Conservation (phyloP, 2,329 filamentous ascomycete genomes). For the Monosporascus sp. region DNA sequence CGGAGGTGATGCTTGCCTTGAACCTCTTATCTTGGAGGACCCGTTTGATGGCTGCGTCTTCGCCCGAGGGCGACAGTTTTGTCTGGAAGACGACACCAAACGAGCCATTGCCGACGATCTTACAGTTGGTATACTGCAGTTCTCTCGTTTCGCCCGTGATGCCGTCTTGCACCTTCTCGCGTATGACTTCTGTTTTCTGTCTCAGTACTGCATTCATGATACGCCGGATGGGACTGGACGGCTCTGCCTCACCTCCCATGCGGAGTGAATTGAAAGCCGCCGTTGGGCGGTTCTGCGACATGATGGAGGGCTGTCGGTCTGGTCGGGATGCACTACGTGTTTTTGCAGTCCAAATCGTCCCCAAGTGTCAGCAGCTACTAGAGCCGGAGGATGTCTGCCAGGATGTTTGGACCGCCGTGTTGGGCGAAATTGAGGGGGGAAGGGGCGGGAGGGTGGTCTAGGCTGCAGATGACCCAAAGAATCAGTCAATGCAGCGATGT, state of each 20-base stretch:
- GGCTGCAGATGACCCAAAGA: background rate
- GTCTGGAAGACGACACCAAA: constrained; percentile 99
- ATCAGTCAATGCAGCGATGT: background rate
- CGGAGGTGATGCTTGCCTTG: constrained; percentile 61
- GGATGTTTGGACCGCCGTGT: constrained; percentile 23
- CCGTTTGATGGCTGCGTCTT: constrained; percentile 98
- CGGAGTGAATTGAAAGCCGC: constrained; percentile 81
- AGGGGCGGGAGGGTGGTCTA: background rate
- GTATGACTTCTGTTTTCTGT: constrained; percentile 73
- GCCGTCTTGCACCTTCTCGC: constrained; percentile 98
- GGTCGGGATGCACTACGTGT: constrained; percentile 16
- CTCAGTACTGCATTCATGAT: constrained; percentile 11
- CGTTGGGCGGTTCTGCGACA: constrained; percentile 50
- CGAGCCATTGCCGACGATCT: constrained; percentile 98
- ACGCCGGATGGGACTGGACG: constrained; percentile 9
- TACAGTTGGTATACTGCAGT: constrained; percentile 97
- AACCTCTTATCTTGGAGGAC: constrained; percentile 99
- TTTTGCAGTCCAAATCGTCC: constrained; percentile 17
- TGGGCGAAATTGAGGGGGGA: constrained; percentile 16
- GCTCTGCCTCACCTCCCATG: constrained; percentile 82
- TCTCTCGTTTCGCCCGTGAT: constrained; percentile 94
- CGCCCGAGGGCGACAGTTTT: constrained; percentile 93
- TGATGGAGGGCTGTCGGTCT: constrained; percentile 21
- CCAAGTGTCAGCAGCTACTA: constrained; percentile 20
- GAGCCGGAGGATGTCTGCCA: constrained; percentile 14